phyloP scores from a whole-genome alignment of 306 rosid species.

The Vigna trinervia region DNA sequence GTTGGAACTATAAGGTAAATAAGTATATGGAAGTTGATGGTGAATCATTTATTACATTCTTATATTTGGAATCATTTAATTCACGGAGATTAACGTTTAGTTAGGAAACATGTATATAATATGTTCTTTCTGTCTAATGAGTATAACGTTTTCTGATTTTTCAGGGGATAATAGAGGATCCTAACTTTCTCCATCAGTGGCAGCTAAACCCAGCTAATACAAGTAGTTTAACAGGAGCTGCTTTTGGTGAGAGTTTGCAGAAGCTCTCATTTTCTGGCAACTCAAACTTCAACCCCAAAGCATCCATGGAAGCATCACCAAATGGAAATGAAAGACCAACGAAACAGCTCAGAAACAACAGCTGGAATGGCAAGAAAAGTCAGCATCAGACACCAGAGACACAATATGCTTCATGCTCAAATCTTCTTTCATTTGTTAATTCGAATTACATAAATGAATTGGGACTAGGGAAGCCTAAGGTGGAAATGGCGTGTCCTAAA shows the following conservation, averaged over 20 bases:
- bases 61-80: background rate
- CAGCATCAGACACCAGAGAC: constrained; percentile 47
- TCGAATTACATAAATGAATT: constrained; percentile 57
- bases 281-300: constrained; percentile 54
- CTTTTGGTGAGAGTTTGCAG: constrained; percentile 71
- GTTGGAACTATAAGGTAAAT: background rate
- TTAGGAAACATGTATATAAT: too few relatives aligned
- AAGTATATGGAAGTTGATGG: background rate
- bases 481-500: constrained; percentile 56
- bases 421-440: constrained; percentile 59
- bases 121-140: background rate
- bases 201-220: constrained; percentile 64
- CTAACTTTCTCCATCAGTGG: constrained; percentile 65
- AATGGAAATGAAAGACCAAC: constrained; percentile 48
- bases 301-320: constrained; percentile 50
- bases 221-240: constrained; percentile 56
- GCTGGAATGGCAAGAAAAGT: constrained; percentile 56
- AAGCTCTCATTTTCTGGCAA: constrained; percentile 51
- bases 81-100: too few relatives aligned
- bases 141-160: constrained; percentile 8
- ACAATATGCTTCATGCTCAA: constrained; percentile 55
- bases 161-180: constrained; percentile 75
- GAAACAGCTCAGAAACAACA: constrained; percentile 60
- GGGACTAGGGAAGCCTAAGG: constrained; percentile 68
- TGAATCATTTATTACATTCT: background rate